A percentile compares a stretch with the other conserved stretches of the same genome.
phyloP scores from a whole-genome alignment of 2,329 filamentous ascomycete genomes.

The Fusarium tjaetaba region DNA sequence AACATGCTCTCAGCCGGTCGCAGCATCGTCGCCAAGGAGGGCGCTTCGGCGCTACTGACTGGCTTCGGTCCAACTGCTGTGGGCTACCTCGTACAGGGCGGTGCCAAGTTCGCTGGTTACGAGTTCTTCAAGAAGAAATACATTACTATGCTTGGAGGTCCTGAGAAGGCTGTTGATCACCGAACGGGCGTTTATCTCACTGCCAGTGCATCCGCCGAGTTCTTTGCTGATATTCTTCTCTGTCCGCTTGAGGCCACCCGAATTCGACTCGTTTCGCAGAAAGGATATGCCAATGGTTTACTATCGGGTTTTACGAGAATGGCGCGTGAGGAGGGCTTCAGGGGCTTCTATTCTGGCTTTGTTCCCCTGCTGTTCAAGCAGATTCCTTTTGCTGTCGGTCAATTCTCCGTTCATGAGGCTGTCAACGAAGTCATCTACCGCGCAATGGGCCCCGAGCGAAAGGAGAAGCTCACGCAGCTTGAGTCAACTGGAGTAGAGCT shows the following conservation, averaged over 20 bases:
- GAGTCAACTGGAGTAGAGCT: conserved; percentile 87
- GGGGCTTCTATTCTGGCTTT: conserved; percentile 91
- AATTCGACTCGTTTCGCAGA: conserved; percentile 83
- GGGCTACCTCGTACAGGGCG: conserved; percentile 89
- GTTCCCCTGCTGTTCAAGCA: conserved; percentile 88
- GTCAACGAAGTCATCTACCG: conserved; percentile 81
- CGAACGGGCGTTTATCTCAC: conserved; percentile 75
- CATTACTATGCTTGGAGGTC: conserved; percentile 73
- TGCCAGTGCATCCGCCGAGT: conserved; percentile 74
- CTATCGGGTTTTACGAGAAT: conserved; percentile 79
- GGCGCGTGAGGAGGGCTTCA: conserved; percentile 77
- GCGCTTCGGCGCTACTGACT: conserved; percentile 80
- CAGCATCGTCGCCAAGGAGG: conserved; percentile 82
- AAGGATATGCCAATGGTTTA: conserved; percentile 78
- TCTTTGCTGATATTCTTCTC: conserved; percentile 82
- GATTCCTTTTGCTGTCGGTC: conserved; percentile 92
- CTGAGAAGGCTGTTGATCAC: conserved; percentile 54
- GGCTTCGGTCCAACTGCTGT: conserved; percentile 87
- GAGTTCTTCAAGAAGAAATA: conserved; percentile 94
- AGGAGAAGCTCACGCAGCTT: conserved; percentile 73
- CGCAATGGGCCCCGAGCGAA: conserved; percentile 70
- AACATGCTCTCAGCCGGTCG: conserved; percentile 83
- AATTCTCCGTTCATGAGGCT: conserved; percentile 94
- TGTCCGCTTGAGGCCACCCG: conserved; percentile 89
- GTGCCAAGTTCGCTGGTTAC: conserved; percentile 91